Percentiles rank a stretch among this genome's conserved stretches.
These are phyloP conservation scores for Physcomitrellopsis africana DNA, from an alignment of 225 moss, liverwort and hornwort genomes.

Conservation along the genomic window DNA sequence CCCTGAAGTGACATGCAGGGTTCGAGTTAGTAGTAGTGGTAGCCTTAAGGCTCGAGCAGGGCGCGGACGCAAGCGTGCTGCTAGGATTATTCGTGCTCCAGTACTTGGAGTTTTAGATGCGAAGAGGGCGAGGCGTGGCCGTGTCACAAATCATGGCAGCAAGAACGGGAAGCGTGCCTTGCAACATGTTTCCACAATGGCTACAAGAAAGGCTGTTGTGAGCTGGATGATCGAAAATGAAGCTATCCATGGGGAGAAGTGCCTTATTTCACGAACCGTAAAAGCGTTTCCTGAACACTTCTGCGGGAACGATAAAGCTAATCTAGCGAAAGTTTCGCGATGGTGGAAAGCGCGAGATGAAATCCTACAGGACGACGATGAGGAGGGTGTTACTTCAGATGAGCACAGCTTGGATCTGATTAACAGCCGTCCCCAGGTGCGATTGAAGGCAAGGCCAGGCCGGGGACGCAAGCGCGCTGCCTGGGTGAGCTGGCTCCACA, in stretches of 20 bases:
- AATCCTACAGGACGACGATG: conserved; percentile 41
- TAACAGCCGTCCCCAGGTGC: conserved; percentile 32
- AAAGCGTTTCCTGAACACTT: conserved; percentile 55
- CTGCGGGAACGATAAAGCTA: conserved; percentile 48
- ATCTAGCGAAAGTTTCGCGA: conserved; percentile 50
- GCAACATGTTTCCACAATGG: conserved; percentile 59
- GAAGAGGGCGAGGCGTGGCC: conserved; percentile 44
- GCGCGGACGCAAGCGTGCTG: conserved; percentile 53
- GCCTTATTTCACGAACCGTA: conserved; percentile 50
- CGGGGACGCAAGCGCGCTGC: conserved; percentile 61
- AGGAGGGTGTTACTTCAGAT: conserved; percentile 26
- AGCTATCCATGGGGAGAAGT: conserved; percentile 42
- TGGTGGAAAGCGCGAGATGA: conserved; percentile 54
- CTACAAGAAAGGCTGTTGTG: conserved; percentile 52
- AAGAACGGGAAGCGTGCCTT: conserved; percentile 52
- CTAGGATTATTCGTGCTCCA: conserved; percentile 46
- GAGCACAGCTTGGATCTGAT: conserved; percentile 34
- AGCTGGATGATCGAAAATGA: conserved; percentile 61
- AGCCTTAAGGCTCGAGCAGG: conserved; percentile 58
- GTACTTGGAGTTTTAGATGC: conserved; percentile 51
- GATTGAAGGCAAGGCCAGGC: conserved; percentile 44
- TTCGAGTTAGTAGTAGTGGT: conserved; percentile 38
- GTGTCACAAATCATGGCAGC: conserved; percentile 37
- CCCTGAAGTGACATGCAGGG: conserved; percentile 46
- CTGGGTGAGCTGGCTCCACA: conserved; percentile 58